phyloP scores from a whole-genome alignment of 805 yeast genomes.

The Myxozyma kluyveri region DNA sequence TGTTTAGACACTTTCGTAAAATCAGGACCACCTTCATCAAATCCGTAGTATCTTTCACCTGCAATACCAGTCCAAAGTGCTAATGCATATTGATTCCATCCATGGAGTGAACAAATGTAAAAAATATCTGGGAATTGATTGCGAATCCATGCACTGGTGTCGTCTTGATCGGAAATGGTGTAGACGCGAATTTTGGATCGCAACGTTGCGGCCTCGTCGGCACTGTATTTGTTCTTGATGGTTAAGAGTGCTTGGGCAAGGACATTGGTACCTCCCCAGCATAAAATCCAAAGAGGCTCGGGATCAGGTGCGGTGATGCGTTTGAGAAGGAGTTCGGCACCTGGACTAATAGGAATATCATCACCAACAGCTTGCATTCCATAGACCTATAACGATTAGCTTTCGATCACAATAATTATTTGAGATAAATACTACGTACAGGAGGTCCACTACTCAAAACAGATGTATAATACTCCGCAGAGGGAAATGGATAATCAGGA shows the following conservation, averaged over 20 bases:
- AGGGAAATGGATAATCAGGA: slow-evolving; percentile 7
- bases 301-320: background rate
- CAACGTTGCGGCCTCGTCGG: background rate
- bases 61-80: slow-evolving; percentile 11
- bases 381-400: background rate
- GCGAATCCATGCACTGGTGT: slow-evolving; percentile 8
- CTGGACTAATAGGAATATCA: background rate
- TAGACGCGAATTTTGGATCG: slow-evolving; percentile 8
- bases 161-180: slow-evolving; percentile 12
- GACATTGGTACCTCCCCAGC: slow-evolving; percentile 10
- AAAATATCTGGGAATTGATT: slow-evolving; percentile 3
- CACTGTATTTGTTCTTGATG: background rate
- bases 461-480: background rate
- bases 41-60: slow-evolving; percentile 6
- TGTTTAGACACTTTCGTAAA: background rate
- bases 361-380: background rate
- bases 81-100: slow-evolving; percentile 8
- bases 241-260: slow-evolving; percentile 4
- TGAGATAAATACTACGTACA: background rate
- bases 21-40: slow-evolving; percentile 9
- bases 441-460: slow-evolving; percentile 4
- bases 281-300: slow-evolving; percentile 8
- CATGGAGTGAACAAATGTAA: slow-evolving; percentile 7
- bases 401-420: too few species aligned
- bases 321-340: slow-evolving; percentile 2